Percentiles rank a stretch among this genome's conserved stretches.
phyloP scores from a whole-genome alignment of 2,329 filamentous ascomycete species.

The Arthrobotrys sphaeroides region DNA sequence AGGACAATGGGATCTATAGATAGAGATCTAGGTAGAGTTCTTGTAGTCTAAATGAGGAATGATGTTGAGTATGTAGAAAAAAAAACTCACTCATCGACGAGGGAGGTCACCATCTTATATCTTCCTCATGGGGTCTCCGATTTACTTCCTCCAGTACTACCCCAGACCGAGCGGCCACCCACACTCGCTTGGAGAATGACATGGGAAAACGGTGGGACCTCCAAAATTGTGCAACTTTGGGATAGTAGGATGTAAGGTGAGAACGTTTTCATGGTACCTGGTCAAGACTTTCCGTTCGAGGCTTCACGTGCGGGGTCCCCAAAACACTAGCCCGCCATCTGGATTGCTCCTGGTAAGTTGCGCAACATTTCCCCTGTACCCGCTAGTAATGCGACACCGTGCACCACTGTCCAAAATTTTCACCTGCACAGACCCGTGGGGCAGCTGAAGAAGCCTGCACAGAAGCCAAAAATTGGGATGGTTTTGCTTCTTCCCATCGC shows the following conservation, averaged over 20 bases:
- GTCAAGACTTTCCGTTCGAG: slow-evolving; percentile 42
- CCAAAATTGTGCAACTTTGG: slow-evolving; percentile 29
- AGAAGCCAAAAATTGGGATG: background rate
- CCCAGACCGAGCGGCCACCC: slow-evolving; percentile 38
- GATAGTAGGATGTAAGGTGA: slow-evolving; percentile 16
- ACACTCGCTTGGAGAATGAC: slow-evolving; percentile 33
- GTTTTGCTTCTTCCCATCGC: slow-evolving; percentile 46
- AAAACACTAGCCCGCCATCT: slow-evolving; percentile 29
- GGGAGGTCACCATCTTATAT: slow-evolving; percentile 41
- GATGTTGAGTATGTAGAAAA: slow-evolving; percentile 27
- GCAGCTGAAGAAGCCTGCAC: slow-evolving; percentile 17
- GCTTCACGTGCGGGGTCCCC: slow-evolving; percentile 39
- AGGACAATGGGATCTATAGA: background rate
- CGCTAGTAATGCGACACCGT: slow-evolving; percentile 24
- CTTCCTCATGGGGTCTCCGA: slow-evolving; percentile 25
- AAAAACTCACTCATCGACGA: slow-evolving; percentile 18
- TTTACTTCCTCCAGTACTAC: slow-evolving; percentile 12
- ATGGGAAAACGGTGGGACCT: slow-evolving; percentile 37
- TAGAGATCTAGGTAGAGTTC: background rate
- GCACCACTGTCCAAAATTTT: slow-evolving; percentile 29
- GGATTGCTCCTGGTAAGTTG: slow-evolving; percentile 29
- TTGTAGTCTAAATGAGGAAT: slow-evolving; percentile 9
- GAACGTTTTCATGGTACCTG: slow-evolving; percentile 33
- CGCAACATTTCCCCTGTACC: slow-evolving; percentile 34
- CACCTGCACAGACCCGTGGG: slow-evolving; percentile 35